Base-by-base conservation (phyloP, 2,329 filamentous ascomycete species). In the Malbranchea zuffiana region DNA sequence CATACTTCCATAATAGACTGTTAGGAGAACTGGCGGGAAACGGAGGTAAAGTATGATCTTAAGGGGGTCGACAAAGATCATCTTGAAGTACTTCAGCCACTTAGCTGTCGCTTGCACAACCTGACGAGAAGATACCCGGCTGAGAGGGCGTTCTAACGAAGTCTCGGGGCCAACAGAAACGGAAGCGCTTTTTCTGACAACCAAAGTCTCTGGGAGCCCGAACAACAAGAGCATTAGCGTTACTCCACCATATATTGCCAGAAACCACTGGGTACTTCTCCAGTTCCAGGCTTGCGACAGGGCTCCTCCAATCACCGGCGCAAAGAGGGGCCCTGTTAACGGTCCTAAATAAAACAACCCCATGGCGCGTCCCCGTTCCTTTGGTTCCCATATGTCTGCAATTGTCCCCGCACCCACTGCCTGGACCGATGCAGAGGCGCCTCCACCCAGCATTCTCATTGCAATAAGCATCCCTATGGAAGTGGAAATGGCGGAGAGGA, bases 351-450 rank as follows among this genome's bases (percentile, higher is more conserved):
- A 90, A 58, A 88, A 90, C 26, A 82, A 68, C 2, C 80, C 75
- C 82, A 90, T 90, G n/a, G 83, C 83, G 11, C 65, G 66, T 2
- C 84, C 84, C 33, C 84, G 67, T 54, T 88, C 78, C 32, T 65
- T 68, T 0, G 75, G 59, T 45, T 84, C 79, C 79, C 82, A 92
- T 8, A 88, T 68, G 53, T 90, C 83, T 29, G 83, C 78, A 40
- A 90, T 82, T 2, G 83, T 87, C 4, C 84, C 84, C 2, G 82
- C 82, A 3, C 84, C 83, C 5, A 90, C 82, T 5, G 83, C 80
- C 55, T 88, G 83, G 0, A 87, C 83, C 1, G 79, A 82, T 2
- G 83, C 82, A 0, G 82, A 76, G 3, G 82, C 81, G 13, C 82
- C 84, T 25, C 84, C 84, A 28, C 73, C 71, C 4, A 86, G 63